Base-by-base conservation (phyloP, 768 basidiomycete species). In the Panus rudis region DNA sequence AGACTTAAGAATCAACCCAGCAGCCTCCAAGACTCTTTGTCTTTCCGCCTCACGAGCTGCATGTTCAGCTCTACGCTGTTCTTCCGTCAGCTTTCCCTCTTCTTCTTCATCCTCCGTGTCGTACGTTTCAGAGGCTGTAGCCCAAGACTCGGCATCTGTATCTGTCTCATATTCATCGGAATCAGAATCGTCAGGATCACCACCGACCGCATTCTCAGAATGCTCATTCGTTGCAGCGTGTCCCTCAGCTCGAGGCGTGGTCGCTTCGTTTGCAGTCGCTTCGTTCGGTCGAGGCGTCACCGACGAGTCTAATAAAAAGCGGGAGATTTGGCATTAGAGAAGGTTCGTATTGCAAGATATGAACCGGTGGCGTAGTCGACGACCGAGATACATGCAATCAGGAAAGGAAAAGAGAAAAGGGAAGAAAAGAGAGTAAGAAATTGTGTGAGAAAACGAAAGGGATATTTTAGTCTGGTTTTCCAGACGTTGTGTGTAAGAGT, bases 11-110 rank as follows among this genome's bases (percentile, higher is more conserved):
- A 90, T 79, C 20, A 96, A 66, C 3, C 93, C 93, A 0, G 92
- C 92, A 0, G 89, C 86, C 56, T 89, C 80, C n/a, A 97, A 67
- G 6, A 96, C 89, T 16, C 83, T 73, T 51, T 79, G 79, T 17
- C 89, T 71, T 57, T 94, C 92, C 14, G 73, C 64, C 44, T 81
- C 89, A 23, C 88, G 76, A 14, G 77, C 75, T 40, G 71, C 71
- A 10, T 66, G 67, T 41, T 81, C 78, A 32, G 69, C 73, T 30
- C 67, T 68, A 23, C 70, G 70, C 49, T 73, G 71, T 26, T 65
- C 66, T 45, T 70, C 69, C 13, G 62, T 54, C 46, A 49, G 42
- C 22, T 55, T 48, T 13, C 58, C 56, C 3, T 65, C 61, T 3
- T 55, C 62, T 17, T 65, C 49, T 17, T 43, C 62, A 2, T 58